Percentiles rank a stretch among this genome's conserved stretches.
phyloP scores from a whole-genome alignment of 1,139 yeast genomes.

The Debaryomyces subglobosus region DNA sequence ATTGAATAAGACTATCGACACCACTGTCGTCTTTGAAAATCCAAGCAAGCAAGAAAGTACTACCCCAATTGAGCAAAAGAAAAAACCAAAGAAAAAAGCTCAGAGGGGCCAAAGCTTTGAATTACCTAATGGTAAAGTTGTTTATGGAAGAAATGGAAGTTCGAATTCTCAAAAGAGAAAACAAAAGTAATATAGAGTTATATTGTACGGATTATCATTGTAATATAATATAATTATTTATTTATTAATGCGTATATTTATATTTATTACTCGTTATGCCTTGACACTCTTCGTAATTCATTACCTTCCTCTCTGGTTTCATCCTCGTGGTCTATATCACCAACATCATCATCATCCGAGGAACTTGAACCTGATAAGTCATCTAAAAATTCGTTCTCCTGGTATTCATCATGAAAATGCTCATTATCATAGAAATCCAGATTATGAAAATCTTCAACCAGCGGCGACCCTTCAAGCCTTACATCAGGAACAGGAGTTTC shows the following conservation, averaged over 20 bases:
- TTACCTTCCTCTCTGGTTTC: conserved; percentile 20
- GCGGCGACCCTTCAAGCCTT: conserved; percentile 30
- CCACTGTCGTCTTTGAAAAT: conserved; percentile 22
- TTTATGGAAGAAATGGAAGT: conserved; percentile 43
- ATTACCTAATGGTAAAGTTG: conserved; percentile 63
- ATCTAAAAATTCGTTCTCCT: conserved; percentile 34
- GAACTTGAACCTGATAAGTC: conserved; percentile 44
- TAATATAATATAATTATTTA: neutral
- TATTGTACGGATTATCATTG: conserved; percentile 15
- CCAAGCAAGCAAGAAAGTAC: conserved; percentile 15
- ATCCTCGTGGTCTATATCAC: conserved; percentile 15
- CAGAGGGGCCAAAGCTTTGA: conserved; percentile 50
- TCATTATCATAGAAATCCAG: conserved; percentile 30
- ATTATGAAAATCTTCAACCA: conserved; percentile 21
- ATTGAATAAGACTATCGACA: conserved; percentile 28
- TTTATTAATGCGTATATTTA: conserved; percentile 2
- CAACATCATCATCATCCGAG: conserved; percentile 31
- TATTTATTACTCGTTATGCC: conserved; percentile 33
- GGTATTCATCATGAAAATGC: conserved; percentile 21
- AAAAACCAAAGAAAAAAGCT: conserved; percentile 33
- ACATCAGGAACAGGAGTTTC: conserved; percentile 26
- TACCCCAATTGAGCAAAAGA: conserved; percentile 17
- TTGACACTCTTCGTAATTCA: conserved; percentile 43
- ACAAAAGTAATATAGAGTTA: conserved; percentile 12
- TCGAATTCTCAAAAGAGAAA: conserved; percentile 21